Evolutionary conservation across 2,329 filamentous ascomycete species (phyloP).

Genomic region (Cercospora beticola): DNA sequence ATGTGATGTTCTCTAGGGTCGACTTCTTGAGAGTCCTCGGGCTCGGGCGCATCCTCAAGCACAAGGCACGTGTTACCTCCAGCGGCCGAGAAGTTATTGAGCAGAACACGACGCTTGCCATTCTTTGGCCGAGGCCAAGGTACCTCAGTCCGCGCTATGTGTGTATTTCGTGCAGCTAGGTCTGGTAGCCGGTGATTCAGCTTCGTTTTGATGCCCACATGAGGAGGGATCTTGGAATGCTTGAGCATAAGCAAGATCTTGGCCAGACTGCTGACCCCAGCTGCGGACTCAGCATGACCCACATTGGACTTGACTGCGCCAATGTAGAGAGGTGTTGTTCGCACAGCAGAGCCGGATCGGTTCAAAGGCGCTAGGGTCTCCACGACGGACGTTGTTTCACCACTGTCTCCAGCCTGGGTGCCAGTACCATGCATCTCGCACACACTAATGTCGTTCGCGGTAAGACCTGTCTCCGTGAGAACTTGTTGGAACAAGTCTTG

Average conservation of each 20-base stretch:
- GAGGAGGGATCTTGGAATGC: slow-evolving; percentile 63
- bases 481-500: slow-evolving; percentile 68
- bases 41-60: slow-evolving; percentile 59
- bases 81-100: slow-evolving; percentile 71
- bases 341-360: slow-evolving; percentile 49
- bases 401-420: slow-evolving; percentile 79
- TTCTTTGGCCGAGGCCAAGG: slow-evolving; percentile 36
- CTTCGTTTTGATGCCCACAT: slow-evolving; percentile 64
- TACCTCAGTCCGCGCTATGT: slow-evolving; percentile 54
- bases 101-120: slow-evolving; percentile 42
- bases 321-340: slow-evolving; percentile 49
- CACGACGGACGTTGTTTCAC: slow-evolving; percentile 76
- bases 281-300: slow-evolving; percentile 55
- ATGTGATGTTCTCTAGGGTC: slow-evolving; percentile 55
- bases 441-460: slow-evolving; percentile 75
- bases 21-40: slow-evolving; percentile 24
- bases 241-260: slow-evolving; percentile 67
- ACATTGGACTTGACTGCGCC: slow-evolving; percentile 57
- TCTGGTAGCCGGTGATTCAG: slow-evolving; percentile 64
- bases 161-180: slow-evolving; percentile 56
- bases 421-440: slow-evolving; percentile 90
- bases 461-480: slow-evolving; percentile 68
- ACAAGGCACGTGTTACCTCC: slow-evolving; percentile 70
- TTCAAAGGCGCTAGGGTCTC: slow-evolving; percentile 59
- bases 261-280: slow-evolving; percentile 58